phyloP scores from a whole-genome alignment of 305 asterid genomes.

The Rubia balearica region DNA sequence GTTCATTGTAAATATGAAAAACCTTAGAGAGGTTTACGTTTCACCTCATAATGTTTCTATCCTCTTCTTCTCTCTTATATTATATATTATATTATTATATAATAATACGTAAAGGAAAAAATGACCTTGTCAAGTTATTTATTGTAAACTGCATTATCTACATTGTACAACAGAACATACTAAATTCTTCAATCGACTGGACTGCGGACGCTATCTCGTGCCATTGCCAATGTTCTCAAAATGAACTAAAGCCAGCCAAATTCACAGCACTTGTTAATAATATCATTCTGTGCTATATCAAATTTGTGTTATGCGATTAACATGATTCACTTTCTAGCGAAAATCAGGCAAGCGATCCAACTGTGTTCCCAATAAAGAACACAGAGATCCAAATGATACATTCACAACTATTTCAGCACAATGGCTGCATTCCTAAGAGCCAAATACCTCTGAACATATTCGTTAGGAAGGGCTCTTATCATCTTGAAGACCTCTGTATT shows the following conservation, averaged over 20 bases:
- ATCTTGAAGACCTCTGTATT: slow-evolving; percentile 73
- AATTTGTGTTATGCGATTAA: background rate
- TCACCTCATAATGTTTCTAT: no score
- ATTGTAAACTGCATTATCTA: background rate
- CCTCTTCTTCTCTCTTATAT: no score
- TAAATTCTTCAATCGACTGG: background rate
- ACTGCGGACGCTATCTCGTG: background rate
- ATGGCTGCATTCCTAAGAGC: slow-evolving; percentile 90
- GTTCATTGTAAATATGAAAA: no score
- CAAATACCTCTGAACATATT: slow-evolving; percentile 76
- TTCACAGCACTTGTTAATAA: background rate
- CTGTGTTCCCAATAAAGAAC: background rate
- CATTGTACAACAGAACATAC: no score
- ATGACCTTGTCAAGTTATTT: no score
- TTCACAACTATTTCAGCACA: slow-evolving; percentile 52
- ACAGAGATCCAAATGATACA: background rate
- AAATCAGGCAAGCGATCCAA: background rate
- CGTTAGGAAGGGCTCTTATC: slow-evolving; percentile 76
- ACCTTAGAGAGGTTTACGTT: no score
- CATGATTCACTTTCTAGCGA: background rate
- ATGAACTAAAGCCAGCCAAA: background rate
- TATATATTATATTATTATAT: no score
- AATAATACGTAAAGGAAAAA: no score
- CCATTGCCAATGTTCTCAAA: background rate
- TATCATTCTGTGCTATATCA: background rate